A percentile compares a stretch with the other conserved stretches of the same genome.
Evolutionary conservation across 169 alveolate genomes (phyloP).

Genomic region (Plasmodium gonderi): DNA sequence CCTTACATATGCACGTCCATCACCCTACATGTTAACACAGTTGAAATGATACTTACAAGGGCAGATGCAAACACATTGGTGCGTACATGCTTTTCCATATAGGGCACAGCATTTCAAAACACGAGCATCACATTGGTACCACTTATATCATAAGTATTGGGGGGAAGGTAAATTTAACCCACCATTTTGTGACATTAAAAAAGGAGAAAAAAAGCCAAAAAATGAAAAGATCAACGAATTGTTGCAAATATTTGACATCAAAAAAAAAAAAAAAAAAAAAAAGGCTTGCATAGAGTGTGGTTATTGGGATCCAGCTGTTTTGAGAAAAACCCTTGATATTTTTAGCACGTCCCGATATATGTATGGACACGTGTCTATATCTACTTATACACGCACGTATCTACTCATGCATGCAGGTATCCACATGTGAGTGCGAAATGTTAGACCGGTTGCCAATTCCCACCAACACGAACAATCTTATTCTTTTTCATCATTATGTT

Average conservation of each 20-base stretch:
- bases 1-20: too few relatives aligned
- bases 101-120: too few relatives aligned
- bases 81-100: too few relatives aligned
- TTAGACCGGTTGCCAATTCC: constrained; percentile 66
- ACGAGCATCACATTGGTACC: background rate
- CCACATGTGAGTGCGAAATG: background rate
- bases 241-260: background rate
- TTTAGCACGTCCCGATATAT: too few relatives aligned
- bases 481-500: constrained; percentile 59
- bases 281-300: background rate
- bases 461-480: constrained; percentile 43
- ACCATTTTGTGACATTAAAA: background rate
- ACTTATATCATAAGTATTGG: too few relatives aligned
- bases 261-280: background rate
- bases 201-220: background rate
- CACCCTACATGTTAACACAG: too few relatives aligned
- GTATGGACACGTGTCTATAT: too few relatives aligned
- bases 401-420: background rate
- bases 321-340: too few relatives aligned
- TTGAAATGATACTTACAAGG: too few relatives aligned
- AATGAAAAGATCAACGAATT: background rate
- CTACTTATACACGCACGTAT: background rate
- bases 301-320: too few relatives aligned
- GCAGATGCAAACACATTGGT: too few relatives aligned
- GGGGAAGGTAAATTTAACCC: background rate